These are phyloP conservation scores for Candida ulmi DNA, from an alignment of 805 yeast species.

Conservation along the genomic window DNA sequence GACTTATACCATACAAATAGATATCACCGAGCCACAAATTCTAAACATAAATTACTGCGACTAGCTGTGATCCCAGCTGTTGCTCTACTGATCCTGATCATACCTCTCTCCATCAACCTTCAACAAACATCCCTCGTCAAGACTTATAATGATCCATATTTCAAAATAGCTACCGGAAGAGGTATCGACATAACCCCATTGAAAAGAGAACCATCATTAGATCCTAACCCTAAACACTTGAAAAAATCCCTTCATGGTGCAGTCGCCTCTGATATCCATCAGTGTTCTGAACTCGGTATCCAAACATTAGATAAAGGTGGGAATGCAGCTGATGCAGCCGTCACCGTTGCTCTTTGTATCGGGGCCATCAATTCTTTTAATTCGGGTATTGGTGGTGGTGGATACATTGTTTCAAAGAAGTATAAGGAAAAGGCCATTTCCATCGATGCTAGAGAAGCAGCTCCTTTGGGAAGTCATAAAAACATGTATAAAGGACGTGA, in stretches of 20 bases:
- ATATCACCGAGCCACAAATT: too few species aligned
- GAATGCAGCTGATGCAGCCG: conserved; percentile 90
- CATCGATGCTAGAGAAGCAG: conserved; percentile 86
- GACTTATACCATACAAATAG: too few species aligned
- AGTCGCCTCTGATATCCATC: conserved; percentile 25
- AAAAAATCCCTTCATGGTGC: conserved; percentile 17
- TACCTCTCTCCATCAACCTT: too few species aligned
- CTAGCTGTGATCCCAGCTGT: too few species aligned
- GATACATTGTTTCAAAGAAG: conserved; percentile 50
- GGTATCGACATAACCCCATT: conserved; percentile 36
- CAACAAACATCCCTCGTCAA: too few species aligned
- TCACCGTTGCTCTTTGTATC: conserved; percentile 82
- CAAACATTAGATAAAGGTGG: conserved; percentile 38
- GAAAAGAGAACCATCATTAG: conserved; percentile 29
- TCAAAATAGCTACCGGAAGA: conserved; percentile 2
- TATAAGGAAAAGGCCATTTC: conserved; percentile 45
- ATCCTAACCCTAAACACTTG: conserved; percentile 26
- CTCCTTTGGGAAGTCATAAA: conserved; percentile 58
- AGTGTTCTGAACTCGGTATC: conserved; percentile 32
- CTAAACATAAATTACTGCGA: too few species aligned
- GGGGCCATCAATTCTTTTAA: conserved; percentile 79
- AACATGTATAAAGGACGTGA: conserved; percentile 57
- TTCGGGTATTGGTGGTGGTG: conserved; percentile 94
- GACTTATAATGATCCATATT: not conserved
- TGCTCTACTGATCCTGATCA: too few species aligned